Evolutionary conservation across 139 green algal genomes (phyloP).

Genomic region (Pseudopediastrum boryanum): DNA sequence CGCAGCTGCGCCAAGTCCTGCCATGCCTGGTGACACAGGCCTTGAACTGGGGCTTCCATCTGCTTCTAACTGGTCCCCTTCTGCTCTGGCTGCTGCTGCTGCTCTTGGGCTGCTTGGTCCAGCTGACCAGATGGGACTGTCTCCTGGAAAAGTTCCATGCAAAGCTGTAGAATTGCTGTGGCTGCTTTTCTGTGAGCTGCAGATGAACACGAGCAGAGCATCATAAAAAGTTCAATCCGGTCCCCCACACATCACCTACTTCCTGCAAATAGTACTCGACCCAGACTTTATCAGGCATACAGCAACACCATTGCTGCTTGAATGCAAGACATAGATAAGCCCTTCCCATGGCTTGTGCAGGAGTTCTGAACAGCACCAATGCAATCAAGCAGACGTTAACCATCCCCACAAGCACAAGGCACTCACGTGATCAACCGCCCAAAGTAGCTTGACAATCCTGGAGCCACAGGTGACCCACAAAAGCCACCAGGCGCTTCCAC

Average conservation of each 20-base stretch:
- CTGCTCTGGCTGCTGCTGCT: not conserved
- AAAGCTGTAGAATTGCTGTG: too few species aligned
- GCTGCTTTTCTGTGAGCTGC: not conserved
- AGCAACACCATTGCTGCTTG: not conserved
- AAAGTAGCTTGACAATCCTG: too few species aligned
- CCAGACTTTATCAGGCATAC: not conserved
- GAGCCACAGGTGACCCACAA: not conserved
- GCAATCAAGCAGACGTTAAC: too few species aligned
- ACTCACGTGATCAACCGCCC: too few species aligned
- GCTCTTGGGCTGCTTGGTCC: not conserved
- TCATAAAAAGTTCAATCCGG: not conserved
- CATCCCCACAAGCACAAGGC: too few species aligned
- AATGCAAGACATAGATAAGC: too few species aligned
- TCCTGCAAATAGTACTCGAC: not conserved
- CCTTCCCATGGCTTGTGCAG: too few species aligned
- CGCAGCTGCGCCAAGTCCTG: not conserved
- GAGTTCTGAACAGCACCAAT: too few species aligned
- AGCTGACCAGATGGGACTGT: not conserved
- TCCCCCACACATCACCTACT: not conserved
- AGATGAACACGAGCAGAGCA: not conserved
- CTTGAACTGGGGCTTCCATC: not conserved
- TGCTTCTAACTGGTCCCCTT: not conserved
- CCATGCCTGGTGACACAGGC: not conserved
- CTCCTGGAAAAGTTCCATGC: slow-evolving; percentile 6
- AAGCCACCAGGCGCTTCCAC: too few species aligned